Evolutionary conservation across 495 filamentous ascomycete species (phyloP).

Genomic region (Aspergillus nidulans): DNA sequence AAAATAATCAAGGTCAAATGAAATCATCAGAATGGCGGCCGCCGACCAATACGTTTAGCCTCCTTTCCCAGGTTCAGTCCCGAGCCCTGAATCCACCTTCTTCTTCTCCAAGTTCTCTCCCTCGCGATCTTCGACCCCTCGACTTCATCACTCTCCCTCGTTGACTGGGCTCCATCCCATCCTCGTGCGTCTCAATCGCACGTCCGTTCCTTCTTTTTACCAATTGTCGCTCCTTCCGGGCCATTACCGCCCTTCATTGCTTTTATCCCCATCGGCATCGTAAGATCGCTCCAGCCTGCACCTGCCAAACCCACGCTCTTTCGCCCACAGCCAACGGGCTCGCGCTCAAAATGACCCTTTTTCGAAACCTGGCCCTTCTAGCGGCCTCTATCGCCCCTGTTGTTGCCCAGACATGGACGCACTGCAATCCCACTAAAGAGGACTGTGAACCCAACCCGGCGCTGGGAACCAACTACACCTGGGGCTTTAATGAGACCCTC

Average conservation of each 20-base stretch:
- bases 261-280: slow-evolving; percentile 14
- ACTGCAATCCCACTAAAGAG: slow-evolving; percentile 61
- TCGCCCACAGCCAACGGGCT: neutral
- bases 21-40: neutral
- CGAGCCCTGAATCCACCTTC: neutral
- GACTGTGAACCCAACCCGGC: slow-evolving; percentile 65
- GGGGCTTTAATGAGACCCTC: slow-evolving; percentile 56
- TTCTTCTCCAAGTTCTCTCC: neutral
- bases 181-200: slow-evolving; percentile 31
- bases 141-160: slow-evolving; percentile 2
- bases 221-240: slow-evolving; percentile 13
- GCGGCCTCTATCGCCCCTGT: slow-evolving; percentile 26
- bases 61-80: neutral
- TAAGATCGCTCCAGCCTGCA: neutral
- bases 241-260: slow-evolving; percentile 11
- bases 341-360: slow-evolving; percentile 23
- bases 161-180: slow-evolving; percentile 12
- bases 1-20: neutral
- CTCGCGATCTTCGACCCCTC: slow-evolving; percentile 6
- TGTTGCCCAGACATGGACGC: slow-evolving; percentile 45
- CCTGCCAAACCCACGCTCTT: slow-evolving; percentile 4
- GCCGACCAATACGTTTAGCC: neutral
- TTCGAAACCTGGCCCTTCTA: slow-evolving; percentile 23
- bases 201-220: slow-evolving; percentile 31
- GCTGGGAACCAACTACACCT: slow-evolving; percentile 57